Conservation (phyloP, 2,329 filamentous ascomycete species). For the Colletotrichum sp. region DNA sequence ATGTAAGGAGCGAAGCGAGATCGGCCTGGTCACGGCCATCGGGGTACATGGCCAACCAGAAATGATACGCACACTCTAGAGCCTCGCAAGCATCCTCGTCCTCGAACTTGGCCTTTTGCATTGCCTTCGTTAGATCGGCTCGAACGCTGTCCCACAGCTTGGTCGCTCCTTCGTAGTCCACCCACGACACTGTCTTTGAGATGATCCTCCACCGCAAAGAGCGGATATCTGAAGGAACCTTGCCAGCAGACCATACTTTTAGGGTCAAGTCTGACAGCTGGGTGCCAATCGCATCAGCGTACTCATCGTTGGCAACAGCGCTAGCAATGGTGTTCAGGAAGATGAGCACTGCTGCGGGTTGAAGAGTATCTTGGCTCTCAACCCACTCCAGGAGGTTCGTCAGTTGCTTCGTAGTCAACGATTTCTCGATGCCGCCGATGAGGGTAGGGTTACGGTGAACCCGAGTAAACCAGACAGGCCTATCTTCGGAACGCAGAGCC, state of each 20-base stretch:
- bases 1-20: conserved; percentile 33
- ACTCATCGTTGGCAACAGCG: conserved; percentile 45
- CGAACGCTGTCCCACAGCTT: conserved; percentile 38
- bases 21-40: conserved; percentile 34
- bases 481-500: conserved; percentile 6
- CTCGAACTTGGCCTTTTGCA: conserved; percentile 34
- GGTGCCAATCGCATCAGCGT: conserved; percentile 43
- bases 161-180: conserved; percentile 28
- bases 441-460: conserved; percentile 7
- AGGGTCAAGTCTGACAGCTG: conserved; percentile 40
- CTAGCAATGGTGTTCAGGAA: conserved; percentile 47
- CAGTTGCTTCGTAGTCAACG: conserved; percentile 50
- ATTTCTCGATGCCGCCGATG: conserved; percentile 38
- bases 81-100: conserved; percentile 43
- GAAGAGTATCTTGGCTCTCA: conserved; percentile 32
- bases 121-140: conserved; percentile 32
- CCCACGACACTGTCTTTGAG: conserved; percentile 39
- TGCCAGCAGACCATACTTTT: conserved; percentile 25
- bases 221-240: conserved; percentile 30
- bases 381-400: conserved; percentile 48
- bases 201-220: conserved; percentile 46
- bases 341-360: conserved; percentile 38
- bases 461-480: conserved; percentile 29
- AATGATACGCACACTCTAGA: conserved; percentile 40
- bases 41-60: conserved; percentile 42